Evolutionary conservation across 495 filamentous ascomycete genomes (phyloP).

Genomic region (Tuber calosporum): DNA sequence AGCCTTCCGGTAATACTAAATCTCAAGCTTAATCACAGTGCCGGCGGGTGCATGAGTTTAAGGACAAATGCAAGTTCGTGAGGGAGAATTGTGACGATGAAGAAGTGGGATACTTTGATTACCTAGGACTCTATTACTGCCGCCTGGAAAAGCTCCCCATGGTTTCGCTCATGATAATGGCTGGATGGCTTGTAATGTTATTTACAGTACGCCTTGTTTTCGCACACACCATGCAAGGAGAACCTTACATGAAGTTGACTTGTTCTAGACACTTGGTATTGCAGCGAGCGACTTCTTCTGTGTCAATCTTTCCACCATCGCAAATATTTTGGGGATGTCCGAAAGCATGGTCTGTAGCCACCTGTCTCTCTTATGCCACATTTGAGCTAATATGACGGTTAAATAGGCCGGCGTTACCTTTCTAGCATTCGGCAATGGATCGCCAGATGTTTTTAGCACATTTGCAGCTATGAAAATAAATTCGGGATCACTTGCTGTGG

Average conservation of each 20-base stretch:
- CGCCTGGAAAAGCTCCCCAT: constrained; percentile 59
- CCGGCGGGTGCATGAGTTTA: constrained; percentile 64
- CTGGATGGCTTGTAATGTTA: constrained; percentile 77
- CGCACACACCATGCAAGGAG: not conserved
- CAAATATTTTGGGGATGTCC: constrained; percentile 79
- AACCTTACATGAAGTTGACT: not conserved
- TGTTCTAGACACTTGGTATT: constrained; percentile 73
- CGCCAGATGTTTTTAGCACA: constrained; percentile 96
- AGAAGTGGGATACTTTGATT: constrained; percentile 81
- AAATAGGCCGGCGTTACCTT: constrained; percentile 78
- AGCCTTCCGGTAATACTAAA: not conserved
- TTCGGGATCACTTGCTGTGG: constrained; percentile 89
- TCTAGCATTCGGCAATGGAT: constrained; percentile 96
- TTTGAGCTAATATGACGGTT: not conserved
- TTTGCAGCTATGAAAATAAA: constrained; percentile 97
- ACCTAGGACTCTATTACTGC: constrained; percentile 91
- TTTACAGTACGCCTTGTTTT: constrained; percentile 53
- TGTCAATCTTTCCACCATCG: constrained; percentile 88
- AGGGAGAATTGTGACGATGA: constrained; percentile 75
- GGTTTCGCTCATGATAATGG: constrained; percentile 67
- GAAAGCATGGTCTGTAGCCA: constrained; percentile 60
- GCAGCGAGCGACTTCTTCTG: constrained; percentile 98
- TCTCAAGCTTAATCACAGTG: constrained; percentile 51
- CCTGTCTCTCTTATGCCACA: not conserved
- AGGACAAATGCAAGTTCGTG: constrained; percentile 82